Evolutionary conservation across 2,329 filamentous ascomycete genomes (phyloP), one percentile per base, ranked within the genome.

Genomic region (Pyricularia sp.): DNA sequence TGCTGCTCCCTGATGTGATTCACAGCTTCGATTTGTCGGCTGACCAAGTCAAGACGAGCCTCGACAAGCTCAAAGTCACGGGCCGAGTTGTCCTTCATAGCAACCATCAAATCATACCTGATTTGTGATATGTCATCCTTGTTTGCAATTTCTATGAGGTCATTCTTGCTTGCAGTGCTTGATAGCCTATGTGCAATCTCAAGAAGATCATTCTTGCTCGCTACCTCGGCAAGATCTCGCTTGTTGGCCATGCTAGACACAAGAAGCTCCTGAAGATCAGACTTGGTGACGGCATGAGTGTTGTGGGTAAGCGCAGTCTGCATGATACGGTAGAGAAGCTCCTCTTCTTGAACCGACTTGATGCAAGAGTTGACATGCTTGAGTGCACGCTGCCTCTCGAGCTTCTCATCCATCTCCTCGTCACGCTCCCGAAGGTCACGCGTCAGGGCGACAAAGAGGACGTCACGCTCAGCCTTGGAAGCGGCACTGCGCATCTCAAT

Each of bases 381-480:
- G 10, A 68, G 12, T 11, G 30, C 66, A 11, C 66, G 66, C 58
- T 63, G 55, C 17, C 58, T 58, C 66, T 68, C 66, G 11, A 68
- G 55, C 55, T 36, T 31, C 30, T 68, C 66, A 3, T 68, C 58
- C 12, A 68, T 30, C 55, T 68, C 66, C 17, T 30, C 55, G 30
- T 68, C 66, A 17, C 66, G 66, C 30, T 64, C 66, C 20, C 66
- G 66, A 23, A 68, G 23, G 30, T 68, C 66, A 20, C 66, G 66
- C 23, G 66, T 68, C 26, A 63, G 17, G 30, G 58, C n/a, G 17
- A 68, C 66, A 12, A 68, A 55, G 17, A 68, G 30, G 6, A 59
- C 55, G 6, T 58, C 30, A n/a, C 26, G 30, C 30, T 26, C 55
- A 14, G 66, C 50, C 23, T 28, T 31, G 30, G 33, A 26, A 5